phyloP scores from a whole-genome alignment of 371 early-diverging fungal species.

The Actinomortierella ambigua region DNA sequence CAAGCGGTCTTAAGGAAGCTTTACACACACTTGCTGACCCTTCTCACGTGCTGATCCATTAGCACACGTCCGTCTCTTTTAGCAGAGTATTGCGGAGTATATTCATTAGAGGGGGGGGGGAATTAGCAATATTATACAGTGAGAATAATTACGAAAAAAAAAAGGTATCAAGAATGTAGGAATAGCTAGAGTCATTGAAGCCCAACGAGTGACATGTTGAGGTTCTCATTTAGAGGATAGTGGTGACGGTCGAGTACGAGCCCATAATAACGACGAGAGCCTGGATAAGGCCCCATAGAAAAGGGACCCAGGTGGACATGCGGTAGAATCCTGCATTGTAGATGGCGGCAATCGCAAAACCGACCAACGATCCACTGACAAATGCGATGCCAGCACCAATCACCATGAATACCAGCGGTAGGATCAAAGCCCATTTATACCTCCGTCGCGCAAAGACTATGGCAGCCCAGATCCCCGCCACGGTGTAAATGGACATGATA shows the following conservation, averaged over 20 bases:
- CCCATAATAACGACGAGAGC: slow-evolving; percentile 64
- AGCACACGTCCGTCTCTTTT: too few species aligned
- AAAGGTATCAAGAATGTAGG: slow-evolving; percentile 6
- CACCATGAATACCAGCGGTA: slow-evolving; percentile 58
- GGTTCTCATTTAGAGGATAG: too few species aligned
- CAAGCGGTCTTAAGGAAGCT: too few species aligned
- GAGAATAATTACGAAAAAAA: not conserved
- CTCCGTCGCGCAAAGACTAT: slow-evolving; percentile 57
- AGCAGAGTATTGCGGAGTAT: too few species aligned
- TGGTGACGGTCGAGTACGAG: slow-evolving; percentile 67
- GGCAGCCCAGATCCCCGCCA: slow-evolving; percentile 56
- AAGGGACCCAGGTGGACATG: slow-evolving; percentile 75
- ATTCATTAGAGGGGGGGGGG: too few species aligned
- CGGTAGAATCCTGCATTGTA: slow-evolving; percentile 69
- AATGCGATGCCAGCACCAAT: slow-evolving; percentile 61
- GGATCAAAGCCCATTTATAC: slow-evolving; percentile 54
- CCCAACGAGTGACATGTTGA: too few species aligned
- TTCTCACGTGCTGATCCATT: too few species aligned
- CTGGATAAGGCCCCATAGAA: slow-evolving; percentile 72
- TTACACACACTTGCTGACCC: too few species aligned
- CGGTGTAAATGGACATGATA: slow-evolving; percentile 37
- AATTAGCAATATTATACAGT: not conserved
- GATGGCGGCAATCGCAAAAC: slow-evolving; percentile 61
- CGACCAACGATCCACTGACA: slow-evolving; percentile 63
- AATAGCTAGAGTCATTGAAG: too few species aligned